Conservation (phyloP, 768 basidiomycete genomes). For the Lactifluus rugatus region DNA sequence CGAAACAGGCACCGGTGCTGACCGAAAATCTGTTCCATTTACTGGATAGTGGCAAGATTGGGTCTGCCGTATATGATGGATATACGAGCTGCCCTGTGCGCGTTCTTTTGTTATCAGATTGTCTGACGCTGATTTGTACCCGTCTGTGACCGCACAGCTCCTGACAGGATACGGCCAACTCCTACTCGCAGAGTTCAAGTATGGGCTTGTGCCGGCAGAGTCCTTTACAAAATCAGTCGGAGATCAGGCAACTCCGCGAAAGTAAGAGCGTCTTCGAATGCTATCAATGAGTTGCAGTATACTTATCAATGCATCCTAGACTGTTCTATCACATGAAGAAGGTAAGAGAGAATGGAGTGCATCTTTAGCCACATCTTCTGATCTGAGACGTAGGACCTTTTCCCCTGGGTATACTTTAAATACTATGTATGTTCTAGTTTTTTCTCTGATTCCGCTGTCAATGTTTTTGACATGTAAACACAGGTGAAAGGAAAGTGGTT, state of each 20-base stretch:
- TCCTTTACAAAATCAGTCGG: slow-evolving; percentile 59
- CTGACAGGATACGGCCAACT: slow-evolving; percentile 74
- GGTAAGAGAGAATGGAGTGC: not conserved
- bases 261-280: slow-evolving; percentile 35
- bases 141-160: slow-evolving; percentile 34
- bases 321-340: slow-evolving; percentile 41
- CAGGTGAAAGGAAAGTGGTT: slow-evolving; percentile 27
- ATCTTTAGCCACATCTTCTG: not conserved
- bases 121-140: not conserved
- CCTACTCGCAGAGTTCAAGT: slow-evolving; percentile 91
- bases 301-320: slow-evolving; percentile 16
- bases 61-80: slow-evolving; percentile 70
- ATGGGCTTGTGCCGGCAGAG: slow-evolving; percentile 82
- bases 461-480: not conserved
- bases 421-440: slow-evolving; percentile 16
- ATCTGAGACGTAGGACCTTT: slow-evolving; percentile 23
- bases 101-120: slow-evolving; percentile 10
- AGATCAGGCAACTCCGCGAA: slow-evolving; percentile 67
- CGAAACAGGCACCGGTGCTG: slow-evolving; percentile 82
- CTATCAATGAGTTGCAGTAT: not conserved
- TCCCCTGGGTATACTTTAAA: slow-evolving; percentile 29
- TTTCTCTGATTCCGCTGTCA: not conserved
- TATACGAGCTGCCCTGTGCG: slow-evolving; percentile 82
- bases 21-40: slow-evolving; percentile 78
- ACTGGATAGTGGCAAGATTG: slow-evolving; percentile 61